Evolutionary conservation across 2,329 filamentous ascomycete genomes (phyloP), one percentile per base, ranked within the genome.

Genomic region (Endoconidiophora laricicola): DNA sequence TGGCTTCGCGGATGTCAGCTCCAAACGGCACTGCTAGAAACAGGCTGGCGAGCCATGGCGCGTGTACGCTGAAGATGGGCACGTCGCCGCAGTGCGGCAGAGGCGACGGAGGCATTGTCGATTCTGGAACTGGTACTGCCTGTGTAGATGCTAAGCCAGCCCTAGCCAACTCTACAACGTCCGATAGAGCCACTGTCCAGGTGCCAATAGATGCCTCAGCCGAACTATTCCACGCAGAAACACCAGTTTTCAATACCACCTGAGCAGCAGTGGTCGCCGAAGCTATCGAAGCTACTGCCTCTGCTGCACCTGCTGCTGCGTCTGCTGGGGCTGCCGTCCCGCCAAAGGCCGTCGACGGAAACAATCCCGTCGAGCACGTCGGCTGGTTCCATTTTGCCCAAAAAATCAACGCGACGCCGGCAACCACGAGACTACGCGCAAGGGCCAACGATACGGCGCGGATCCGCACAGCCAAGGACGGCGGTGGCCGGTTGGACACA

Each of bases 401-500:
- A 26, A 76, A 65, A 37, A 74, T 58, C 10, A 77, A 63, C 14
- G 74, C 56, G 33, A 64, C 61, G 51, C 73, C 61, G 55, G 69
- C 56, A 52, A 65, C 54, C 39, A 71, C 56, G 18, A 65, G 55
- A 26, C 73, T 52, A 33, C 72, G 69, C 29, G 68, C 46, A 50
- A 69, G 57, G 53, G 70, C 59, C 37, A 73, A 63, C 42, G 71
- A 55, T 42, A 62, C 54, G 46, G 71, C 63, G 18, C 73, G 60
- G 33, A 72, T 55, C 39, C 68, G 71, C 5, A 73, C 64, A 2
- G 71, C 58, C 14, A 73, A 54, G 0, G 72, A 73, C 3, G 66
- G 61, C 0, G 68, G 65, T 1, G 83, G 78, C 42, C 79, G 77
- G 52, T 88, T 95, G 36, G 88, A 91, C 50, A 95, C 85, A 26